These are phyloP conservation scores for Phialophora macrospora DNA, from an alignment of 2,329 filamentous ascomycete species.

Conservation along the genomic window DNA sequence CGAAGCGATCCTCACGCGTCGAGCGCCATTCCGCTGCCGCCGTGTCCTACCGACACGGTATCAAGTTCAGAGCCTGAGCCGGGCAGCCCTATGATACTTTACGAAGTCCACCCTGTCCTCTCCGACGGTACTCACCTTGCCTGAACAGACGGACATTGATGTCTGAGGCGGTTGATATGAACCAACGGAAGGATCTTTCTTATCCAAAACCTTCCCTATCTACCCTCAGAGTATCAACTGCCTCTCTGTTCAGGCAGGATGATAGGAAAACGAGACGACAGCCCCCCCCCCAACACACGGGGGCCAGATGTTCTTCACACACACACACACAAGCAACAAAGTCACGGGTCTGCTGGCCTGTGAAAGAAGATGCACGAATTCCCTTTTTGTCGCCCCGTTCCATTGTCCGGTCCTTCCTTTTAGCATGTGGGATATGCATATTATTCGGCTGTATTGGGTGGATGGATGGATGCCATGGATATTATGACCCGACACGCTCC, in stretches of 20 bases:
- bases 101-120: not conserved
- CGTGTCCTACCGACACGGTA: constrained; percentile 13
- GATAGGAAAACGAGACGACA: not conserved
- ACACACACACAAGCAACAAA: too few relatives aligned
- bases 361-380: not conserved
- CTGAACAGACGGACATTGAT: too few relatives aligned
- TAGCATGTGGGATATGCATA: too few relatives aligned
- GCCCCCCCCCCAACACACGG: not conserved
- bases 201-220: too few relatives aligned
- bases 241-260: not conserved
- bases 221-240: too few relatives aligned
- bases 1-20: constrained; percentile 13
- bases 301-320: not conserved
- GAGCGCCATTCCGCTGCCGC: constrained; percentile 12
- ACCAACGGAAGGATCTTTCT: too few relatives aligned
- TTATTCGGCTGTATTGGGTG: too few relatives aligned
- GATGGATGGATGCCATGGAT: too few relatives aligned
- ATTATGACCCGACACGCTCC: too few relatives aligned
- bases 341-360: not conserved
- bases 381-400: too few relatives aligned
- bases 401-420: not conserved
- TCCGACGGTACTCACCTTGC: not conserved
- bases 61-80: not conserved
- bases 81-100: not conserved
- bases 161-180: not conserved